phyloP scores from a whole-genome alignment of 768 basidiomycete genomes.

The Mycena galopus region DNA sequence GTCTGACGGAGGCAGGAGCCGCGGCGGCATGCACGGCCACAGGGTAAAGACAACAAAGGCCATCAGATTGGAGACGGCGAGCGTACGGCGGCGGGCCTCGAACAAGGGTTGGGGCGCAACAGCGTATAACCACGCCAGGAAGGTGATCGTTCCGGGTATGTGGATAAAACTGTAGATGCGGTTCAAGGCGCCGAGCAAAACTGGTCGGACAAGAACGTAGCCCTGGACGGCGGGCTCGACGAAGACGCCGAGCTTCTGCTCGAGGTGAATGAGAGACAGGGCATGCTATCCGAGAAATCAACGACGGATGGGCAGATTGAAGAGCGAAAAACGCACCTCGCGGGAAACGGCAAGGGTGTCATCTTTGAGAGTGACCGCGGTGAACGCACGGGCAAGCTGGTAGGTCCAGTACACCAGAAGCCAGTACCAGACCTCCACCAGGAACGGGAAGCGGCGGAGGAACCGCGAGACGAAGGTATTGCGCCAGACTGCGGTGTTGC shows the following conservation, averaged over 20 bases:
- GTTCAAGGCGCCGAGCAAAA: slow-evolving; percentile 34
- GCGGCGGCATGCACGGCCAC: slow-evolving; percentile 38
- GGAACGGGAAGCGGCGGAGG: slow-evolving; percentile 36
- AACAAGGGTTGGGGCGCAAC: slow-evolving; percentile 33
- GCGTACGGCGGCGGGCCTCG: slow-evolving; percentile 36
- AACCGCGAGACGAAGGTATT: slow-evolving; percentile 29
- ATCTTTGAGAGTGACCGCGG: slow-evolving; percentile 36
- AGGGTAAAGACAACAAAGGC: slow-evolving; percentile 36
- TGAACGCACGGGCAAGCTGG: slow-evolving; percentile 35
- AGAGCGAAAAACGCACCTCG: neutral
- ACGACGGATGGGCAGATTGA: neutral
- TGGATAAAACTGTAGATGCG: slow-evolving; percentile 39
- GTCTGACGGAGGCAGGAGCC: slow-evolving; percentile 32
- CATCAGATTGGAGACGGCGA: slow-evolving; percentile 37
- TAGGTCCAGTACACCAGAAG: slow-evolving; percentile 37
- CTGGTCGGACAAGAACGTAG: slow-evolving; percentile 29
- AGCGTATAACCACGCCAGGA: slow-evolving; percentile 37
- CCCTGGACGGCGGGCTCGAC: slow-evolving; percentile 34
- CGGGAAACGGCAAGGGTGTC: slow-evolving; percentile 36
- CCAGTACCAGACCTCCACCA: slow-evolving; percentile 38
- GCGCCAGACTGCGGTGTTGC: slow-evolving; percentile 36
- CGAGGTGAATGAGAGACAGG: slow-evolving; percentile 33
- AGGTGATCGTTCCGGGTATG: slow-evolving; percentile 37
- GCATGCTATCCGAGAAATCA: slow-evolving; percentile 14
- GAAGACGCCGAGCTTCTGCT: slow-evolving; percentile 33